phyloP scores from a whole-genome alignment of 148 eudicot genomes.

The Salicornia ramosissima region DNA sequence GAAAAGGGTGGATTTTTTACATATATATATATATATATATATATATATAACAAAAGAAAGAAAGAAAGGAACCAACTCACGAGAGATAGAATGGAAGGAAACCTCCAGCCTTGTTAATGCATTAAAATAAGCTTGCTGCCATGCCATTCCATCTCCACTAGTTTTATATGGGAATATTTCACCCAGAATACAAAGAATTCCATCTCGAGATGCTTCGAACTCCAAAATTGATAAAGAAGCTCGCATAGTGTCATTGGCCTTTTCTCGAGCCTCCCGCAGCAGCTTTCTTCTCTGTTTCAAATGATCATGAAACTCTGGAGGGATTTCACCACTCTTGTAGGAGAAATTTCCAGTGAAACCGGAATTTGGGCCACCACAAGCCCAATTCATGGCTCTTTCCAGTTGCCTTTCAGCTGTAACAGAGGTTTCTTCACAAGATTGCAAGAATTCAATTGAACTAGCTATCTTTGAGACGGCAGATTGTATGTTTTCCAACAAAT shows the following conservation, averaged over 20 bases:
- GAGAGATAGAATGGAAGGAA: constrained; percentile 67
- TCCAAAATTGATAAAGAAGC: constrained; percentile 68
- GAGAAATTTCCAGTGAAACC: constrained; percentile 39
- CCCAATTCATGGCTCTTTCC: constrained; percentile 99
- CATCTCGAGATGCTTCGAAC: constrained; percentile 97
- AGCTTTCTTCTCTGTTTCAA: constrained; percentile 61
- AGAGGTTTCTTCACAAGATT: constrained; percentile 80
- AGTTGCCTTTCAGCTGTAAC: constrained; percentile 88
- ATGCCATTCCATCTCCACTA: constrained; percentile 62
- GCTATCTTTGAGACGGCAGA: constrained; percentile 65
- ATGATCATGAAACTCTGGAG: constrained; percentile 89
- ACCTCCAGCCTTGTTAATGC: constrained; percentile 72
- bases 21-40: too few relatives aligned
- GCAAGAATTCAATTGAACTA: constrained; percentile 64
- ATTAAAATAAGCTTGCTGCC: constrained; percentile 85
- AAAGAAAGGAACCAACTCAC: constrained; percentile 41
- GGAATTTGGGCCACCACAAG: constrained; percentile 81
- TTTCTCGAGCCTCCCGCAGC: constrained; percentile 63
- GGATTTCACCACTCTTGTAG: constrained; percentile 60
- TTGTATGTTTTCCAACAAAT: constrained; percentile 62
- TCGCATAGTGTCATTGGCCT: constrained; percentile 66
- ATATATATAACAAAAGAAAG: neutral
- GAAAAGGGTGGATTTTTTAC: too few relatives aligned
- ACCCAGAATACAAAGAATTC: constrained; percentile 49
- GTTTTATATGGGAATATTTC: constrained; percentile 49